Evolutionary conservation across 164 flowering plant species (phyloP), one percentile per base, ranked within the genome.

Genomic region (Tinospora cordifolia): DNA sequence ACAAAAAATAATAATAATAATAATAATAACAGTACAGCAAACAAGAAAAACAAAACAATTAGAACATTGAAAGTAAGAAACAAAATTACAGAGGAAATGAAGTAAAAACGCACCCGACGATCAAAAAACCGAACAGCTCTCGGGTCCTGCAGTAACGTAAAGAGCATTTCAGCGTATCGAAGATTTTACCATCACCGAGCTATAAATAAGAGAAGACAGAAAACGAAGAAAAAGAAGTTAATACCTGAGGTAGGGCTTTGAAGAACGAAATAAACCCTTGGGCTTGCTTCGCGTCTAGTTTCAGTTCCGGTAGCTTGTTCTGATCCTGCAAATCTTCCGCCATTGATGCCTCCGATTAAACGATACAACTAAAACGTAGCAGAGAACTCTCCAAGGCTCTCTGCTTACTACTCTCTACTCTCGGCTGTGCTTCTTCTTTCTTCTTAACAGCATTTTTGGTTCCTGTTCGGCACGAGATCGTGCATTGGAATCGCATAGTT

Each of bases 191-290:
- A 6, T 44, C 10, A 44, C 13, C 49, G 36, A 40, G 25, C 8
- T 7, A 17, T 2, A 71, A 8, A 6, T 21, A 6, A 27, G 24
- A 10, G 27, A 24, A 62, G 1, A 30, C 4, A 30, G 36, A 30
- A 30, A 30, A 30, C 2, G 36, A 30, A 30, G 36, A 30, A 44
- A 13, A 46, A 64, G 47, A 62, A 21, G 14, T 30, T 72, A 84
- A 82, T 81, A 94, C 98, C 65, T 71, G 66, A 67, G 96, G 90
- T 71, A 94, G 87, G 83, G 86, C 84, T 85, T 87, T 90, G 87
- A 86, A 90, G 83, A 92, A 90, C 19, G 96, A 83, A 39, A 92
- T 88, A 80, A 94, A 94, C 82, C 99, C 98, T 81, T 87, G 99
- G 67, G 98, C 94, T 83, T 94, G 99, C 79, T 83, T 92, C 10